Percentiles rank a stretch among this genome's conserved stretches.
Evolutionary conservation across 108 stramenopile genomes (phyloP).

Genomic region (Fragilariopsis cylindrus): DNA sequence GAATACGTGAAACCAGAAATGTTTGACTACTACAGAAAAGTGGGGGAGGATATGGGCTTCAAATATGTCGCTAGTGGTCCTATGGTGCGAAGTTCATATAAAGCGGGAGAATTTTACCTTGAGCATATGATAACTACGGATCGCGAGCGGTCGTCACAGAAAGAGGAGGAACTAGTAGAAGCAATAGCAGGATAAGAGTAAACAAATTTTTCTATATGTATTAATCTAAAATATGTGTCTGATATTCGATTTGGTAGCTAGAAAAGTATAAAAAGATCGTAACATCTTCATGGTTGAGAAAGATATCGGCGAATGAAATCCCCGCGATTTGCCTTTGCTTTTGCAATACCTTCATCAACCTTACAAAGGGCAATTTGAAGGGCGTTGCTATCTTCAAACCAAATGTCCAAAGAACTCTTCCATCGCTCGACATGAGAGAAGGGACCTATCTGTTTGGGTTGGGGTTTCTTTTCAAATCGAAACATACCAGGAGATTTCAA

Average conservation of each 20-base stretch:
- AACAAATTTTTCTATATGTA: no score
- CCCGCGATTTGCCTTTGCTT: slow-evolving; percentile 34
- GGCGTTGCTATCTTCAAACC: slow-evolving; percentile 83
- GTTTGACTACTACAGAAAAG: slow-evolving; percentile 80
- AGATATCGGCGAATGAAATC: slow-evolving; percentile 26
- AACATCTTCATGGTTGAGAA: background rate
- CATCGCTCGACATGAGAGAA: slow-evolving; percentile 9
- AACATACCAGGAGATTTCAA: slow-evolving; percentile 66
- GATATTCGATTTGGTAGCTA: no score
- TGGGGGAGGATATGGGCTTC: slow-evolving; percentile 95
- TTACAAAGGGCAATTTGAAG: slow-evolving; percentile 49
- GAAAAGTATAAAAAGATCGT: no score
- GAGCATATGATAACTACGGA: slow-evolving; percentile 90
- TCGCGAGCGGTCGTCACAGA: slow-evolving; percentile 33
- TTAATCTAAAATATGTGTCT: no score
- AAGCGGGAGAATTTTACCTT: slow-evolving; percentile 95
- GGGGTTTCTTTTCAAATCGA: slow-evolving; percentile 40
- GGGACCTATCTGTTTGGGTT: slow-evolving; percentile 23
- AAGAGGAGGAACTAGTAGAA: background rate
- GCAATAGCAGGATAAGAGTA: slow-evolving; percentile 7
- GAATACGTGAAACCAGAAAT: slow-evolving; percentile 96
- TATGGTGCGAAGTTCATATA: slow-evolving; percentile 95
- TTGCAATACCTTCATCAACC: slow-evolving; percentile 16
- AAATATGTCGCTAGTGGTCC: slow-evolving; percentile 98
- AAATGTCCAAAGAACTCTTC: slow-evolving; percentile 70